Conservation (phyloP, 441 rosid species). For the Omphalea diandra region DNA sequence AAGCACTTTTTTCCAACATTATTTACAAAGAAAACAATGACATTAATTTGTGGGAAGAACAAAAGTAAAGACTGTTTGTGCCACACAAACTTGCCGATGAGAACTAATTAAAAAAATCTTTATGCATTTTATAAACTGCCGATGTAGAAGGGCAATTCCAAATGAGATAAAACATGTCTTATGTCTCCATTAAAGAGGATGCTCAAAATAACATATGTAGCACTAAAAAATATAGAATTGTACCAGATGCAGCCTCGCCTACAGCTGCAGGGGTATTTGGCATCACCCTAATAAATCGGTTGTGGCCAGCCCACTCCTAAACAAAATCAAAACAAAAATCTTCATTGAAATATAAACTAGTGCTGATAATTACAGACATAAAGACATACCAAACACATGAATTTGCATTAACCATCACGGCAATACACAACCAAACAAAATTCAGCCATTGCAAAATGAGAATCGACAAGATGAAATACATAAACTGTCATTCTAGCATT, state of each 20-base stretch:
- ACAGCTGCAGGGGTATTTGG: conserved; percentile 94
- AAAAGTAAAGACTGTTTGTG: background rate
- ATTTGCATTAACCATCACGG: background rate
- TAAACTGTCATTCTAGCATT: background rate
- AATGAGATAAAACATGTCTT: background rate
- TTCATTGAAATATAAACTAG: background rate
- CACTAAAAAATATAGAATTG: background rate
- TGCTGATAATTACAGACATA: background rate
- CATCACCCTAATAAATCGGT: conserved; percentile 79
- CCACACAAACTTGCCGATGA: background rate
- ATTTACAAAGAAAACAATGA: background rate
- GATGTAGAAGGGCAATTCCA: background rate
- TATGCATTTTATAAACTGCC: background rate
- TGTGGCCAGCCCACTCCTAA: conserved; percentile 87
- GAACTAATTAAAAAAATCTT: background rate
- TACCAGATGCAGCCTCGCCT: conserved; percentile 83
- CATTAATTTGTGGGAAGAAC: background rate
- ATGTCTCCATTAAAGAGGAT: background rate
- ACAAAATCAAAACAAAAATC: conserved; percentile 7
- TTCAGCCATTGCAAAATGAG: background rate
- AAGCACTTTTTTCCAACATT: background rate
- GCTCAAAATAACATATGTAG: conserved; percentile 7
- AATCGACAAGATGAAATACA: background rate
- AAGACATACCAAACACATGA: no score
- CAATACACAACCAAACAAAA: background rate